These are phyloP conservation scores for Pleurotus djamor DNA, from an alignment of 768 basidiomycete species.

Conservation along the genomic window DNA sequence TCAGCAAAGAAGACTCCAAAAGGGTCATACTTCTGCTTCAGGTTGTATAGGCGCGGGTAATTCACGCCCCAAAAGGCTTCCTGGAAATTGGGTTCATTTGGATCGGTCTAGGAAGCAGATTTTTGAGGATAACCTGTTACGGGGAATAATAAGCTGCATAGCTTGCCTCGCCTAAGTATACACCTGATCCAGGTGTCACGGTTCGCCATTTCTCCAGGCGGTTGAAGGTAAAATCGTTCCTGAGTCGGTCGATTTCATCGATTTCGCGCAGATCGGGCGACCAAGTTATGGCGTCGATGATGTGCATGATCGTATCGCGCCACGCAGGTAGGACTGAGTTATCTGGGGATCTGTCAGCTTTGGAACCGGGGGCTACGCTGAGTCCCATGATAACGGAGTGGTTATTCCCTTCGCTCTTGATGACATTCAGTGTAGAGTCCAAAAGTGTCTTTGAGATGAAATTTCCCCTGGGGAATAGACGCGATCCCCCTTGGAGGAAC, in stretches of 20 bases:
- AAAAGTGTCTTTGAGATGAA: neutral
- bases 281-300: conserved; percentile 1
- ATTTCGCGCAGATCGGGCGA: neutral
- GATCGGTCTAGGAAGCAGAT: conserved; percentile 7
- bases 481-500: neutral
- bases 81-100: neutral
- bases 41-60: neutral
- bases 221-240: neutral
- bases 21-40: conserved; percentile 4
- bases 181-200: neutral
- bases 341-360: neutral
- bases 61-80: neutral
- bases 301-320: neutral
- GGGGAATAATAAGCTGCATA: neutral
- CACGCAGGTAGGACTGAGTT: neutral
- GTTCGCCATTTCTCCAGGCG: neutral
- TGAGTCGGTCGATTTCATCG: neutral
- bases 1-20: neutral
- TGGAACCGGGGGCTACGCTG: neutral
- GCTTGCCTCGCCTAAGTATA: neutral
- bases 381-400: neutral
- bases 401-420: conserved; percentile 2
- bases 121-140: neutral
- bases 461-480: neutral
- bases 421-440: neutral